These are phyloP conservation scores for Aspergillus spinulosporus DNA, from an alignment of 2,329 filamentous ascomycete genomes.

Conservation along the genomic window DNA sequence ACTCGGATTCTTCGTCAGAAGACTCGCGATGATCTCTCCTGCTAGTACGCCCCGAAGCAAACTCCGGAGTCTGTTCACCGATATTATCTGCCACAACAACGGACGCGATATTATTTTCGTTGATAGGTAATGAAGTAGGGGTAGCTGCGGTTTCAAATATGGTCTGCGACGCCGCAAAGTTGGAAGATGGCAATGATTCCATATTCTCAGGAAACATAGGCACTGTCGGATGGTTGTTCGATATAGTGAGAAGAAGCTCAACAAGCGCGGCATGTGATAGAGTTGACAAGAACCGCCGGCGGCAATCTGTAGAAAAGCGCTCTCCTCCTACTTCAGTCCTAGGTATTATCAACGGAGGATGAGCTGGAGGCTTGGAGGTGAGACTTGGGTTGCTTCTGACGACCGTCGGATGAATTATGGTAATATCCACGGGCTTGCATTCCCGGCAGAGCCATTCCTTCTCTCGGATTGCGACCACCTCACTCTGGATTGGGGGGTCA, in stretches of 20 bases:
- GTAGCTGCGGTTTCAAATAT: conserved; percentile 7
- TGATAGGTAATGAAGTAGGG: conserved; percentile 10
- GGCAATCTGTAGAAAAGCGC: conserved; percentile 47
- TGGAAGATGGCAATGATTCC: conserved; percentile 26
- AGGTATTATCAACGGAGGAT: conserved; percentile 20
- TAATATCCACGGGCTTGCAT: conserved; percentile 56
- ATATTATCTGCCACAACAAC: not conserved
- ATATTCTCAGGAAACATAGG: conserved; percentile 60
- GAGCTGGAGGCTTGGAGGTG: conserved; percentile 12
- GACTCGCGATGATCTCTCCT: conserved; percentile 33
- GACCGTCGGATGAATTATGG: conserved; percentile 43
- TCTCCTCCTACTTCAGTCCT: conserved; percentile 30
- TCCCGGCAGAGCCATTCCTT: conserved; percentile 70
- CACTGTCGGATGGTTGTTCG: conserved; percentile 62
- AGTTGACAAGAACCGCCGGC: conserved; percentile 62
- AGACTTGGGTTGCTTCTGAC: conserved; percentile 32
- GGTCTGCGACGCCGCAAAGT: conserved; percentile 22
- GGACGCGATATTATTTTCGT: not conserved
- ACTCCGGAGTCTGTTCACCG: not conserved
- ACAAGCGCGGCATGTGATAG: conserved; percentile 64
- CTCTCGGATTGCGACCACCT: conserved; percentile 65
- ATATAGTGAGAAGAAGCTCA: conserved; percentile 63
- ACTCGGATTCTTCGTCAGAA: conserved; percentile 41
- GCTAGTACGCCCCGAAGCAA: conserved; percentile 5
- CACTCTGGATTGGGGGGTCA: conserved; percentile 69